Conservation (phyloP, 371 early-diverging fungal genomes). For the Mucor indicus region DNA sequence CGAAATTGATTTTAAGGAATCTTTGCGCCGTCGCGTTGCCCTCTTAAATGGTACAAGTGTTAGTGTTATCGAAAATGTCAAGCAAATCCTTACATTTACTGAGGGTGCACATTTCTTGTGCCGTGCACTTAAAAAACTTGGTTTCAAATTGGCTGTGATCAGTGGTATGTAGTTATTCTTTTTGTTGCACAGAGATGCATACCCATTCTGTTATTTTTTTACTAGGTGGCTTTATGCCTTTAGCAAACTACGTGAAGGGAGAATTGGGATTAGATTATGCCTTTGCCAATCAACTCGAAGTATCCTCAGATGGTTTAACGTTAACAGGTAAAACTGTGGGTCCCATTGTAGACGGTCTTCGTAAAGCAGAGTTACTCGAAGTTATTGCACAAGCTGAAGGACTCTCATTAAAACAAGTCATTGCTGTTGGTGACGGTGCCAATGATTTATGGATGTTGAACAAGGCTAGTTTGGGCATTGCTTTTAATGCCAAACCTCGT, state of each 20-base stretch:
- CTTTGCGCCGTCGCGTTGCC: conserved; percentile 82
- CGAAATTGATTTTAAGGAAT: conserved; percentile 94
- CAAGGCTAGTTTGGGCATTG: conserved; percentile 96
- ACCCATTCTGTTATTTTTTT: neutral
- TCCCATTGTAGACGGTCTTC: conserved; percentile 84
- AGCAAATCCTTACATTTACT: conserved; percentile 76
- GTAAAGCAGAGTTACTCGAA: conserved; percentile 92
- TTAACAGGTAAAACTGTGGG: conserved; percentile 88
- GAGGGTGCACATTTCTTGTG: conserved; percentile 91
- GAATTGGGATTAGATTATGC: conserved; percentile 93
- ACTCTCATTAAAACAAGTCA: conserved; percentile 82
- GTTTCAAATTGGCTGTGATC: conserved; percentile 92
- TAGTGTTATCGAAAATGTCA: conserved; percentile 74
- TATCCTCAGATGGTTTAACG: conserved; percentile 74
- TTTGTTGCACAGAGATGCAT: neutral
- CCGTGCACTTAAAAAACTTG: conserved; percentile 83
- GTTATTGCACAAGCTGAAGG: conserved; percentile 93
- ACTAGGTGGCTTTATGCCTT: conserved; percentile 90
- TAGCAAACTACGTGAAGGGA: conserved; percentile 86
- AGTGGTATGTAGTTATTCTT: conserved; percentile 58
- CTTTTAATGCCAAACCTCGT: conserved; percentile 97
- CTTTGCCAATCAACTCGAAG: conserved; percentile 93
- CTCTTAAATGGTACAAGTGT: conserved; percentile 88
- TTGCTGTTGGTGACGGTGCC: conserved; percentile 99
- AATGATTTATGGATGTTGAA: conserved; percentile 98